Evolutionary conservation across 768 basidiomycete genomes (phyloP).

Genomic region (Tricholoma saponaceum): DNA sequence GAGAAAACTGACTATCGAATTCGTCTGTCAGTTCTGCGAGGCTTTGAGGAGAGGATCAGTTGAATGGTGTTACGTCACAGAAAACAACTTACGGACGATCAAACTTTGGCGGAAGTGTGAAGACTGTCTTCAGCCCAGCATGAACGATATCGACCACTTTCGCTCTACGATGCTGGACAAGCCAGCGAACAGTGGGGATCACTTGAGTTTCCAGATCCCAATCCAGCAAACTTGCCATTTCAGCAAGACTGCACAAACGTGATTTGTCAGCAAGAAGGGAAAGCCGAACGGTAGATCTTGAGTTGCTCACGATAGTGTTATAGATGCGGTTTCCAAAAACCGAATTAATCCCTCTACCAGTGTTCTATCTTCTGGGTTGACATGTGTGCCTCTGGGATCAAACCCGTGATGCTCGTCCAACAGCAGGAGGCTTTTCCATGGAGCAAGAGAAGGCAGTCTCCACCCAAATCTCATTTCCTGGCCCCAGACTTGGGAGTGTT

Average conservation of each 20-base stretch:
- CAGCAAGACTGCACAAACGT: slow-evolving; percentile 50
- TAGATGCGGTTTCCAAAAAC: slow-evolving; percentile 70
- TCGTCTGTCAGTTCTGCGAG: slow-evolving; percentile 50
- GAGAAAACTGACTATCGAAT: slow-evolving; percentile 59
- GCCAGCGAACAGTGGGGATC: slow-evolving; percentile 87
- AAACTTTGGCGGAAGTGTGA: slow-evolving; percentile 67
- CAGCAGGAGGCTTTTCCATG: slow-evolving; percentile 90
- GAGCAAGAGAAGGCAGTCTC: slow-evolving; percentile 68
- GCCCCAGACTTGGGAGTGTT: slow-evolving; percentile 56
- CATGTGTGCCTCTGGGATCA: slow-evolving; percentile 56
- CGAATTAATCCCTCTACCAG: slow-evolving; percentile 69
- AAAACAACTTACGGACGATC: slow-evolving; percentile 47
- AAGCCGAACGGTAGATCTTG: neutral
- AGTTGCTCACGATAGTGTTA: slow-evolving; percentile 68
- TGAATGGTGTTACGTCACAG: slow-evolving; percentile 4
- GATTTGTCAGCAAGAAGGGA: slow-evolving; percentile 1
- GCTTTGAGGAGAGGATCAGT: slow-evolving; percentile 24
- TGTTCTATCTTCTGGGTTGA: slow-evolving; percentile 59
- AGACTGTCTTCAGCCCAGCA: slow-evolving; percentile 73
- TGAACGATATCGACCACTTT: slow-evolving; percentile 88
- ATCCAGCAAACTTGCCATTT: slow-evolving; percentile 76
- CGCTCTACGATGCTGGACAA: slow-evolving; percentile 87
- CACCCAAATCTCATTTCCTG: slow-evolving; percentile 68
- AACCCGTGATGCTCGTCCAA: slow-evolving; percentile 55
- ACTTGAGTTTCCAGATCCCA: slow-evolving; percentile 83